Conservation (phyloP, 192 early-diverging fungal genomes). For the Umbelopsis sp. region DNA sequence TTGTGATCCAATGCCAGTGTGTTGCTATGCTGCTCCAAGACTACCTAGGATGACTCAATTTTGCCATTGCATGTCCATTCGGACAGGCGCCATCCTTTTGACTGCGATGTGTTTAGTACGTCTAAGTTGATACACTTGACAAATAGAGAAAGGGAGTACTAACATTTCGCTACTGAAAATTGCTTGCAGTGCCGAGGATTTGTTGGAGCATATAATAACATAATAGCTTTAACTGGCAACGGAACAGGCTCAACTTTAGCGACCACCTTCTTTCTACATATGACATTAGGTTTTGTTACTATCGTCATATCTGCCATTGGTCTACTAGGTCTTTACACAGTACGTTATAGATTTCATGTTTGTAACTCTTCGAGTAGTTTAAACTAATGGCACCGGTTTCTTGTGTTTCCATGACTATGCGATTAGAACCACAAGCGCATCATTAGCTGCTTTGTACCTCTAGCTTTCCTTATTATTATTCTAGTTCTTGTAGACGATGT, state of each 20-base stretch:
- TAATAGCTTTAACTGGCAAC: neutral
- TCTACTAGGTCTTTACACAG: neutral
- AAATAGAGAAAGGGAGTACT: neutral
- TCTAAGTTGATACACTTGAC: neutral
- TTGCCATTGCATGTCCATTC: constrained; percentile 15
- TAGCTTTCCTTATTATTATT: neutral
- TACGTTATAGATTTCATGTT: neutral
- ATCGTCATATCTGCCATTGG: constrained; percentile 7
- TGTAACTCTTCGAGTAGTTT: neutral
- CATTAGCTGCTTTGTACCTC: neutral
- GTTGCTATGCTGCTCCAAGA: constrained; percentile 6
- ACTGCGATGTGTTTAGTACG: constrained; percentile 8
- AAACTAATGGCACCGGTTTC: neutral
- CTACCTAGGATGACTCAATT: constrained; percentile 8
- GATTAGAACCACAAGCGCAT: neutral
- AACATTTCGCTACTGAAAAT: neutral
- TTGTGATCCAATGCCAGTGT: constrained; percentile 3
- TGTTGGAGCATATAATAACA: constrained; percentile 8
- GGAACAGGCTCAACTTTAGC: neutral
- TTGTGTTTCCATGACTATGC: neutral
- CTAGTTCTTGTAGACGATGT: constrained; percentile 3
- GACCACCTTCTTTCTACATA: neutral
- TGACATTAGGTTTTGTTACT: constrained; percentile 1
- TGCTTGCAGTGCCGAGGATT: neutral
- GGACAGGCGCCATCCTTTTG: constrained; percentile 13